Percentiles rank a stretch among this genome's conserved stretches.
These are phyloP conservation scores for Verticillium nonalfalfae DNA, from an alignment of 2,329 filamentous ascomycete genomes.

Conservation along the genomic window DNA sequence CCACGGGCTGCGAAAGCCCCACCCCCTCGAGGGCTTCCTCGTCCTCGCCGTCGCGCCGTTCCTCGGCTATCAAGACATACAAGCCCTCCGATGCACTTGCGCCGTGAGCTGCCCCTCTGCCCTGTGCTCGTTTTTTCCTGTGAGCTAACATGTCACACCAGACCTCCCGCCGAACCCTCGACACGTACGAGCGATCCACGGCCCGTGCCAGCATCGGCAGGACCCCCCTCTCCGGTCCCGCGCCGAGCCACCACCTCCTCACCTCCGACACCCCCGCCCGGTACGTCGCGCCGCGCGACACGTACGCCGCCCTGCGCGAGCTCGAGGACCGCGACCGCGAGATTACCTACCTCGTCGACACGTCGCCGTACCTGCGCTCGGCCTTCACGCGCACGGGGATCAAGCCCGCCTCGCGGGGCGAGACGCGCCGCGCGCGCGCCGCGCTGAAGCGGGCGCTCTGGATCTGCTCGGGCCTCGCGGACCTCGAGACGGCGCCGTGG, in stretches of 20 bases:
- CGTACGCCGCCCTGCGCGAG: slow-evolving; percentile 7
- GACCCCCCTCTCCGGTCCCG: background rate
- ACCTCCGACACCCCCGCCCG: slow-evolving; percentile 8
- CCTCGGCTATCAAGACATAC: background rate
- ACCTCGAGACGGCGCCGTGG: slow-evolving; percentile 6
- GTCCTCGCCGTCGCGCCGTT: background rate
- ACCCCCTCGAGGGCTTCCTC: background rate
- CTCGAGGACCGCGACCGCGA: slow-evolving; percentile 8
- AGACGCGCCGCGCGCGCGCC: background rate
- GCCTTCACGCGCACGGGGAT: background rate
- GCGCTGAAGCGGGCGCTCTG: slow-evolving; percentile 7
- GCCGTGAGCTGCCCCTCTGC: background rate
- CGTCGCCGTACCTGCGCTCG: slow-evolving; percentile 2
- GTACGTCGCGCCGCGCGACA: slow-evolving; percentile 1
- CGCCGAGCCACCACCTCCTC: slow-evolving; percentile 7
- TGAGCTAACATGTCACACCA: background rate
- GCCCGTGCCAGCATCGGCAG: slow-evolving; percentile 4
- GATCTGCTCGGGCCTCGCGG: slow-evolving; percentile 7
- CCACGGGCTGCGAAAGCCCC: background rate
- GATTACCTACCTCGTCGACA: slow-evolving; percentile 6
- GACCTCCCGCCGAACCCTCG: background rate
- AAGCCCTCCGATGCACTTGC: background rate
- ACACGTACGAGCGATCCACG: slow-evolving; percentile 9
- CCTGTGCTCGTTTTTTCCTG: background rate
- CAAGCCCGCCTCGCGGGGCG: background rate